These are phyloP conservation scores for Globisporangium barbulae DNA, from an alignment of 352 stramenopile genomes.

Conservation along the genomic window DNA sequence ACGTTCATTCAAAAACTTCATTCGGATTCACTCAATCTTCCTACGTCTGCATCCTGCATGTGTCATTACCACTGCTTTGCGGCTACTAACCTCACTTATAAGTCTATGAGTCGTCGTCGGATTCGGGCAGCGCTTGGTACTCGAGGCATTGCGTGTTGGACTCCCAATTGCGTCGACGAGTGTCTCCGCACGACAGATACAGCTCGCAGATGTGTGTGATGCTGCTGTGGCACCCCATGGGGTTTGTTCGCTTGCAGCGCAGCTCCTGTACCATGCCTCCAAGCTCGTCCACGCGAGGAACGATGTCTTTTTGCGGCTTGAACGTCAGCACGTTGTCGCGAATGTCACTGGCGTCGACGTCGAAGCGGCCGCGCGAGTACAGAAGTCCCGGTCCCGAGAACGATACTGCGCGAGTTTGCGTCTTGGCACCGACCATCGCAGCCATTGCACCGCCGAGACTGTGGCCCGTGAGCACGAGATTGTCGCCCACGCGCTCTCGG, in stretches of 20 bases:
- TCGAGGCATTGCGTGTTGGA: conserved; percentile 49
- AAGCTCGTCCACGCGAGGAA: conserved; percentile 71
- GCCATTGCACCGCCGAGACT: conserved; percentile 75
- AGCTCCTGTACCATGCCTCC: conserved; percentile 78
- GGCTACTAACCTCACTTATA: not conserved
- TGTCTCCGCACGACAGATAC: conserved; percentile 69
- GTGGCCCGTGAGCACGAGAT: conserved; percentile 73
- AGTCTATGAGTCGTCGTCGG: conserved; percentile 12
- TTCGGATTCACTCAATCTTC: conserved; percentile 8
- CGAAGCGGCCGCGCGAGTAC: conserved; percentile 73
- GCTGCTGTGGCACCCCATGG: conserved; percentile 69
- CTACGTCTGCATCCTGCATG: not conserved
- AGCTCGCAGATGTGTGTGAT: conserved; percentile 76
- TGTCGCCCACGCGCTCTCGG: conserved; percentile 39
- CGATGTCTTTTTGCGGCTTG: conserved; percentile 76
- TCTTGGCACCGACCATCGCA: conserved; percentile 72
- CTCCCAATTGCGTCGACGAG: conserved; percentile 57
- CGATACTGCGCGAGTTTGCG: conserved; percentile 65
- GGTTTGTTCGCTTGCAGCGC: conserved; percentile 61
- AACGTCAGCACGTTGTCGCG: conserved; percentile 80
- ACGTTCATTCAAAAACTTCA: conserved; percentile 3
- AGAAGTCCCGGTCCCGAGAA: conserved; percentile 73
- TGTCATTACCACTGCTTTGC: not conserved
- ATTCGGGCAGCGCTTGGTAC: conserved; percentile 34
- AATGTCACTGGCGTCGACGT: conserved; percentile 51